Evolutionary conservation across 805 yeast genomes (phyloP).

Genomic region (Lipomyces yamanashiensis): DNA sequence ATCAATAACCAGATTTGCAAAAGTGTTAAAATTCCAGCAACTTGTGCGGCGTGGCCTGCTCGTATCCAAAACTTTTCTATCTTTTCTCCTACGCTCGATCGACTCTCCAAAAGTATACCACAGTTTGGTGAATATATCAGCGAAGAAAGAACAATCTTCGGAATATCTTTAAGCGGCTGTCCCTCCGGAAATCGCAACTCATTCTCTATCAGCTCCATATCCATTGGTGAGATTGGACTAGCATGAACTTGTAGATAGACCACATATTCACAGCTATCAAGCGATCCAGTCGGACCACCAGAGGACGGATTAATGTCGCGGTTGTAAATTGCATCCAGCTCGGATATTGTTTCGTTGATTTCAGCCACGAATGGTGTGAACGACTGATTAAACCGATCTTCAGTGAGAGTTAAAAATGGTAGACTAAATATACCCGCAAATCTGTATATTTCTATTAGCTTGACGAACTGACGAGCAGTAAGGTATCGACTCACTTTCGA

Average conservation of each 20-base stretch:
- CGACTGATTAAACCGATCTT: slow-evolving; percentile 66
- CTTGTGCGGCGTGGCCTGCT: slow-evolving; percentile 45
- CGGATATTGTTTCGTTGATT: slow-evolving; percentile 52
- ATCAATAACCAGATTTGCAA: slow-evolving; percentile 62
- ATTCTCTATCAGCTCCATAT: slow-evolving; percentile 66
- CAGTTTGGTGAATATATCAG: slow-evolving; percentile 88
- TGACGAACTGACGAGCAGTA: not conserved
- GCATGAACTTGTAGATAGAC: slow-evolving; percentile 69
- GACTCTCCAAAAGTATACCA: slow-evolving; percentile 58
- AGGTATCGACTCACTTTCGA: slow-evolving; percentile 40
- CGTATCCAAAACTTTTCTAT: slow-evolving; percentile 51
- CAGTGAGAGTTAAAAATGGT: slow-evolving; percentile 55
- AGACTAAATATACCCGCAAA: slow-evolving; percentile 42
- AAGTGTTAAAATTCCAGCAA: slow-evolving; percentile 54
- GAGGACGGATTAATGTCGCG: slow-evolving; percentile 34
- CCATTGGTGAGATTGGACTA: slow-evolving; percentile 57
- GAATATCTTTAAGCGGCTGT: slow-evolving; percentile 66
- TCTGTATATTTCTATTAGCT: slow-evolving; percentile 5
- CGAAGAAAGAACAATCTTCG: slow-evolving; percentile 61
- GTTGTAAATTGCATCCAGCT: slow-evolving; percentile 50
- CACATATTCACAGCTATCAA: slow-evolving; percentile 66
- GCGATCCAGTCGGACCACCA: slow-evolving; percentile 45
- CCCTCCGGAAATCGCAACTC: slow-evolving; percentile 80
- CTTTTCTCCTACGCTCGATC: slow-evolving; percentile 58
- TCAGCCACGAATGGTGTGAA: slow-evolving; percentile 62